These are phyloP conservation scores for Phoma sp. DNA, from an alignment of 2,329 filamentous ascomycete species.

Conservation along the genomic window DNA sequence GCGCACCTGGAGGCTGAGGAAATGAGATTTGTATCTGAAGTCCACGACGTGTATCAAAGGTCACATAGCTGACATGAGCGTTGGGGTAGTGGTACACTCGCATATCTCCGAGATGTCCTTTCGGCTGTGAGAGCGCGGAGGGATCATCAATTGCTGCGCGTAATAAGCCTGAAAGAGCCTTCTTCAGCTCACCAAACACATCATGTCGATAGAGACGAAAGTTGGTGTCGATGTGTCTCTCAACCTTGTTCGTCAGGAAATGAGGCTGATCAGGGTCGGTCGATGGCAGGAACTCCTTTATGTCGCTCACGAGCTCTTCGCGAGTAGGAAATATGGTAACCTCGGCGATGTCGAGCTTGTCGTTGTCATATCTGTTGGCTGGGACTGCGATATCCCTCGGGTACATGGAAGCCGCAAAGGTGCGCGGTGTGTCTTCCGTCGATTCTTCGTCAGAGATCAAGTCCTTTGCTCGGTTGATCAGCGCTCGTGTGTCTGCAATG, in stretches of 20 bases:
- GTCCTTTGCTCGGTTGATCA: conserved; percentile 10
- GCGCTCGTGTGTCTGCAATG: background rate
- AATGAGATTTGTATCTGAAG: conserved; percentile 33
- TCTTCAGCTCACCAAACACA: conserved; percentile 40
- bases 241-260: conserved; percentile 27
- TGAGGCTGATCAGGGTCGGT: conserved; percentile 38
- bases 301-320: conserved; percentile 46
- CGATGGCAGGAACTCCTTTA: conserved; percentile 45
- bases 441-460: background rate
- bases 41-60: conserved; percentile 22
- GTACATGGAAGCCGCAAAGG: conserved; percentile 24
- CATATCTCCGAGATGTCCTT: conserved; percentile 24
- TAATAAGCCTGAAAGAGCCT: conserved; percentile 29
- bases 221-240: conserved; percentile 43
- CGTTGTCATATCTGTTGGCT: conserved; percentile 40
- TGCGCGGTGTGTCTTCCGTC: background rate
- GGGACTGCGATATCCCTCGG: conserved; percentile 32
- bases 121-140: conserved; percentile 10
- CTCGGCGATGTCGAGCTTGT: conserved; percentile 37
- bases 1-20: conserved; percentile 24
- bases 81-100: conserved; percentile 29
- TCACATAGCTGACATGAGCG: conserved; percentile 26
- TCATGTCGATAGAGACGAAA: conserved; percentile 45
- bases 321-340: conserved; percentile 43
- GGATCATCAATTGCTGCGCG: conserved; percentile 15